Evolutionary conservation across 2,329 filamentous ascomycete species (phyloP).

Genomic region (Beauveria asiatica): DNA sequence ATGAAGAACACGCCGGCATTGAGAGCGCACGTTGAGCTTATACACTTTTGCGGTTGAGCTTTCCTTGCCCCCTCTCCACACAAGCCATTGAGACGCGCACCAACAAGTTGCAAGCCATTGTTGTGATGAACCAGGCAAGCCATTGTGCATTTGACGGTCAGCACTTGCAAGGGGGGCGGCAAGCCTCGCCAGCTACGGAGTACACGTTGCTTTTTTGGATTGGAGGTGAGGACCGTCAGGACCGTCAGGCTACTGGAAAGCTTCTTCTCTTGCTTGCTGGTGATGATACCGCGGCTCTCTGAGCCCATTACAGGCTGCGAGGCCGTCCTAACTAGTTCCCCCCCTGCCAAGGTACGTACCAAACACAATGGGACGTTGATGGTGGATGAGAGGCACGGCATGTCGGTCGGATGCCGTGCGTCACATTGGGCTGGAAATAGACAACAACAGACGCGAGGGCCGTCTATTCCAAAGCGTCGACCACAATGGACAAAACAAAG

Average conservation of each 20-base stretch:
- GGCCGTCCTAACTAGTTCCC: too few relatives aligned
- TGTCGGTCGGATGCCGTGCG: background rate
- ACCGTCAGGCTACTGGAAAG: background rate
- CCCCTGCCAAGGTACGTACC: conserved; percentile 1
- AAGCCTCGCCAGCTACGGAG: background rate
- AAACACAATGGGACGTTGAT: background rate
- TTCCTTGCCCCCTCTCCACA: background rate
- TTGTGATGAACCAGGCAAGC: background rate
- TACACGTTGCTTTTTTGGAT: background rate
- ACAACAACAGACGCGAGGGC: background rate
- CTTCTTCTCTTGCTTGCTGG: background rate
- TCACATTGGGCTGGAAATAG: background rate
- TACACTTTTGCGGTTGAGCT: background rate
- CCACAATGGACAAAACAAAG: too few relatives aligned
- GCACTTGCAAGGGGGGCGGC: background rate
- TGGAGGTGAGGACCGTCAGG: too few relatives aligned
- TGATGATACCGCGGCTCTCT: background rate
- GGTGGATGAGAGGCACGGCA: background rate
- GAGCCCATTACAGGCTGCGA: background rate
- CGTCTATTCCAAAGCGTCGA: background rate
- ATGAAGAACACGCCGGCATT: background rate
- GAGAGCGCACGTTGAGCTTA: background rate
- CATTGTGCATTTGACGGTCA: background rate
- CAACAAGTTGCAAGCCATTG: background rate
- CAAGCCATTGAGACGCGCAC: background rate